Percentiles rank a stretch among this genome's conserved stretches.
phyloP scores from a whole-genome alignment of 306 rosid genomes.

The Prunus dulcis region DNA sequence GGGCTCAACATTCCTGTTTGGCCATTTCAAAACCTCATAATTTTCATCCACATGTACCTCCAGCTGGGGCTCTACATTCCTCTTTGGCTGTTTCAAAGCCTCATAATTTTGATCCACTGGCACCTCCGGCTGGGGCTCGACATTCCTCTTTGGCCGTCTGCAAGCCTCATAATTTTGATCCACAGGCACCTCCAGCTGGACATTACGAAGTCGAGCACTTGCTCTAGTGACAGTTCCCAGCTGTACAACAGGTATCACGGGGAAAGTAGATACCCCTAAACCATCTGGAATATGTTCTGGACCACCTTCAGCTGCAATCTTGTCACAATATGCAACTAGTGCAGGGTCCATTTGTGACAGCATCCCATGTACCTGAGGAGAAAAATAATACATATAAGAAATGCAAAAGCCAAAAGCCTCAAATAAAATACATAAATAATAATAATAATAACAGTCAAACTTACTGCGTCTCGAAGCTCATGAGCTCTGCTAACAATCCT shows the following conservation, averaged over 20 bases:
- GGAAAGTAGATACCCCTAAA: constrained; percentile 54
- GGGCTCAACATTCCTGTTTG: not conserved
- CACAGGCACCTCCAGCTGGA: constrained; percentile 49
- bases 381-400: not conserved
- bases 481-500: constrained; percentile 94
- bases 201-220: constrained; percentile 92
- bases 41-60: no score
- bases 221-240: constrained; percentile 61
- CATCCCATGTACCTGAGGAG: constrained; percentile 84
- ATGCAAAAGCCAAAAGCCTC: constrained; percentile 4
- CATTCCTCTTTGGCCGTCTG: no score
- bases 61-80: constrained; percentile 38
- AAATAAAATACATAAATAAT: constrained; percentile 11
- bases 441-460: constrained; percentile 17
- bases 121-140: no score
- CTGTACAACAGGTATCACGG: constrained; percentile 76
- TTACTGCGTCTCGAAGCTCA: constrained; percentile 91
- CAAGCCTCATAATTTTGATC: no score
- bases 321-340: constrained; percentile 75
- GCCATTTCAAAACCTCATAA: no score
- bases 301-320: constrained; percentile 88
- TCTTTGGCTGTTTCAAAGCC: constrained; percentile 63
- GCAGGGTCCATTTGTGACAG: constrained; percentile 98
- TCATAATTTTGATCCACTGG: constrained; percentile 49
- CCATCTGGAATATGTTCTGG: constrained; percentile 71